Percentiles rank a stretch among this genome's conserved stretches.
Conservation (phyloP, 768 basidiomycete genomes). For the Pulveroboletus sp. region DNA sequence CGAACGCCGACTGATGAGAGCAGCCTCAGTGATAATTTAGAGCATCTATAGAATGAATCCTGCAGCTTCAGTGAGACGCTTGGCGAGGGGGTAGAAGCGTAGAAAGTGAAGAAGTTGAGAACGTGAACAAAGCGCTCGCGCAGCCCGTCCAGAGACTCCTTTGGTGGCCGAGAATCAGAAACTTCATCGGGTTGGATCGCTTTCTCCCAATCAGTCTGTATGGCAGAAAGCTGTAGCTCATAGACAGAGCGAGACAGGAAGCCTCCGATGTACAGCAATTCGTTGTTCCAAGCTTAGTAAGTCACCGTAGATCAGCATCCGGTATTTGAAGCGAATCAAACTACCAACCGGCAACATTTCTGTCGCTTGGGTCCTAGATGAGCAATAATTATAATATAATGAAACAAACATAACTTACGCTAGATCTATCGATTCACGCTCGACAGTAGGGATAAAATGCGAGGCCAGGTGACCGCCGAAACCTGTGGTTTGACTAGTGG, state of each 20-base stretch:
- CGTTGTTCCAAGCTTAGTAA: background rate
- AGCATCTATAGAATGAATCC: background rate
- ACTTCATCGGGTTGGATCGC: background rate
- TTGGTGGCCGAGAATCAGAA: background rate
- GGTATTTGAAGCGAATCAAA: no score
- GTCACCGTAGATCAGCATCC: background rate
- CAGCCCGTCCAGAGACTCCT: background rate
- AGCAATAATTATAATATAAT: background rate
- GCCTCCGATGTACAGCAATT: background rate
- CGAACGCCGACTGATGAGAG: background rate
- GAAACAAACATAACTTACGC: background rate
- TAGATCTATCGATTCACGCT: constrained; percentile 12
- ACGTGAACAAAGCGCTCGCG: background rate
- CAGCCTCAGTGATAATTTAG: background rate
- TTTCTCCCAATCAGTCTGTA: no score
- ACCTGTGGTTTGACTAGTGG: constrained; percentile 10
- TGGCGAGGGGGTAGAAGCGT: background rate
- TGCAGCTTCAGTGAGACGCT: background rate
- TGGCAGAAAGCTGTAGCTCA: background rate
- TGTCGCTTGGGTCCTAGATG: background rate
- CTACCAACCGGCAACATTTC: constrained; percentile 52
- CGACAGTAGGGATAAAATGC: constrained; percentile 7
- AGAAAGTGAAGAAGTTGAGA: background rate
- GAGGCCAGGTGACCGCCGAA: constrained; percentile 12
- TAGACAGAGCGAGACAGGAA: background rate